phyloP scores from a whole-genome alignment of 176 grass and related monocot species.

The Secale cereale region DNA sequence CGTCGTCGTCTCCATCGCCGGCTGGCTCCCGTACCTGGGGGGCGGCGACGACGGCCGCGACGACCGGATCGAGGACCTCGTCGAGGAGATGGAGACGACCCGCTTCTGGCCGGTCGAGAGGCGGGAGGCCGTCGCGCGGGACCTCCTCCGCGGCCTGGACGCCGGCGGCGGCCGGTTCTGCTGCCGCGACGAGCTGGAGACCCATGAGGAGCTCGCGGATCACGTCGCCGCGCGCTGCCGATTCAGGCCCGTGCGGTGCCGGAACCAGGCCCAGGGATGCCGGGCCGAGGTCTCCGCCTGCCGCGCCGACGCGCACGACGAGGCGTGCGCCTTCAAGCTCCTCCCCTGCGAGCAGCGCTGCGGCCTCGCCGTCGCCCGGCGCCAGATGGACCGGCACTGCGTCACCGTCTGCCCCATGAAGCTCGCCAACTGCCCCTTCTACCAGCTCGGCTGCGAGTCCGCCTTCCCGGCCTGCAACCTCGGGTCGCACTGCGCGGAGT shows the following conservation, averaged over 20 bases:
- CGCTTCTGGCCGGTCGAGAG: conserved; percentile 4
- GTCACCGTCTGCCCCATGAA: neutral
- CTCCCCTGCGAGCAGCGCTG: conserved; percentile 12
- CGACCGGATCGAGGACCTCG: conserved; percentile 18
- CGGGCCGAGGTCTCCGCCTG: neutral
- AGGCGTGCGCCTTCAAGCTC: neutral
- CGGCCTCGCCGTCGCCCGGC: neutral
- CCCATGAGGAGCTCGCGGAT: neutral
- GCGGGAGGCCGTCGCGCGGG: neutral
- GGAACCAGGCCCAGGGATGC: neutral
- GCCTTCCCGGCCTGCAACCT: conserved; percentile 6
- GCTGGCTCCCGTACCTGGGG: neutral
- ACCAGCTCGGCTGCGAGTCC: conserved; percentile 7
- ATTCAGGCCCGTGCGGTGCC: neutral
- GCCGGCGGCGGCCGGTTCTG: neutral
- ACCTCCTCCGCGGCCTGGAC: neutral
- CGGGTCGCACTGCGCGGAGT: neutral
- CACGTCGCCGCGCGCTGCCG: neutral
- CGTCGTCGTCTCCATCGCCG: neutral
- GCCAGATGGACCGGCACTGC: conserved; percentile 10
- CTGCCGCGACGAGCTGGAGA: neutral
- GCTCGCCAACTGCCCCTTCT: conserved; percentile 8
- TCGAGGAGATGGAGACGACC: neutral
- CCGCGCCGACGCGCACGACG: conserved; percentile 3
- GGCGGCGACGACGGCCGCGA: conserved; percentile 6